Evolutionary conservation across 2,329 filamentous ascomycete genomes (phyloP).

Genomic region (Pseudocercospora fuligena): DNA sequence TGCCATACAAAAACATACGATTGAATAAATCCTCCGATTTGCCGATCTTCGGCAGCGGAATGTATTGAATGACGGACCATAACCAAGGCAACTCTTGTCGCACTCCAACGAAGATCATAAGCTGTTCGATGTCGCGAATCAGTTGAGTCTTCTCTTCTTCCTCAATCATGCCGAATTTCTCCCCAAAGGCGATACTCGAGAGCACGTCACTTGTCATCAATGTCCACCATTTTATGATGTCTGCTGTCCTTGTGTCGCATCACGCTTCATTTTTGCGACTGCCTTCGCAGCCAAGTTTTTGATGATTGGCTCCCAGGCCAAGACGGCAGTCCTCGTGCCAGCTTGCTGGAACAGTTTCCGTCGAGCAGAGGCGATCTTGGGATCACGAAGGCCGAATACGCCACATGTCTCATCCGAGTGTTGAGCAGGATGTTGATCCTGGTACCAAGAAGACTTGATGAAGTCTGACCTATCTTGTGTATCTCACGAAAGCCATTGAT

Average conservation of each 20-base stretch:
- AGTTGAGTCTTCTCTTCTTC: slow-evolving; percentile 5
- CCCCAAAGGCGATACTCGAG: background rate
- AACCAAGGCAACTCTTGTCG: background rate
- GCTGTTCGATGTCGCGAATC: background rate
- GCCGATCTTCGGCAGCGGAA: background rate
- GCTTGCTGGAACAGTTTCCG: slow-evolving; percentile 3
- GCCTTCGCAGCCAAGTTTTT: slow-evolving; percentile 38
- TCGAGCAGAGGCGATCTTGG: slow-evolving; percentile 2
- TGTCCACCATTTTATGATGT: slow-evolving; percentile 44
- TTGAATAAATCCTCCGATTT: slow-evolving; percentile 1
- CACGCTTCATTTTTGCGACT: slow-evolving; percentile 38
- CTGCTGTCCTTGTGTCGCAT: slow-evolving; percentile 36
- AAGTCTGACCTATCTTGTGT: slow-evolving; percentile 29
- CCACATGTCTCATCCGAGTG: slow-evolving; percentile 1
- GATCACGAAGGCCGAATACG: background rate
- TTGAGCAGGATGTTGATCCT: background rate
- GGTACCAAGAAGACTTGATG: slow-evolving; percentile 25
- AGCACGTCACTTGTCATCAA: slow-evolving; percentile 45
- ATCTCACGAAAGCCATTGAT: slow-evolving; percentile 31
- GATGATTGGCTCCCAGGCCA: slow-evolving; percentile 41
- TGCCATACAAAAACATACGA: background rate
- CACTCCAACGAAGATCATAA: slow-evolving; percentile 1
- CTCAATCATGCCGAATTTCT: slow-evolving; percentile 8
- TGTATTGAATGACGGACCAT: slow-evolving; percentile 1
- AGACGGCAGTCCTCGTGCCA: slow-evolving; percentile 4